Base-by-base conservation (phyloP, 2,329 filamentous ascomycete genomes). In the Amauroascus verrucosus region DNA sequence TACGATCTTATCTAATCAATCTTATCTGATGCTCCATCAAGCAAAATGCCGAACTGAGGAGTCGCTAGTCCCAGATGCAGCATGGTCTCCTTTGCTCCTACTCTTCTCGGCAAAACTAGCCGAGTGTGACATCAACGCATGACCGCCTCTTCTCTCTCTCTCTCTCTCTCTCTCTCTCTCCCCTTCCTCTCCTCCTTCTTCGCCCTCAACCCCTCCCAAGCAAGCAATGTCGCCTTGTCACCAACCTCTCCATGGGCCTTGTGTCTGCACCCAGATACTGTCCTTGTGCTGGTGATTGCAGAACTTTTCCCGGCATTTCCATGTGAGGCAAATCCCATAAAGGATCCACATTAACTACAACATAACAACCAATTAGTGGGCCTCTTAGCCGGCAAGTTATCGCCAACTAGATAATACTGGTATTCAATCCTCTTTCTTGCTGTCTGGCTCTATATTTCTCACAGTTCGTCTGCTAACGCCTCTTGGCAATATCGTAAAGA, bases 1-100 rank as follows among this genome's bases (percentile, higher is more conserved):
- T 16, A 40, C 16, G n/a, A 50, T 41, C 48, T 50, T 50, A 50
- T 50, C 48, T 30, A 37, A 50, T 50, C 37, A 6, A 50, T 50
- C 48, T 50, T 50, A 50, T 50, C 48, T 50, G 48, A 50, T 50
- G n/a, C 26, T 5, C 9, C 18, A 35, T 18, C 9, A 26, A 6
- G 4, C 41, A 30, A 26, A 30, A 13, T 30, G n/a, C 22, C 11
- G 37, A 40, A n/a, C n/a, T n/a, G n/a, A n/a, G n/a, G n/a, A n/a
- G n/a, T n/a, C n/a, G n/a, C n/a, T n/a, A n/a, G n/a, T n/a, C n/a
- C n/a, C n/a, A n/a, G n/a, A n/a, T n/a, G n/a, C n/a, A n/a, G n/a
- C n/a, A n/a, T n/a, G 14, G 8, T 13, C 33, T 4, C 8, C 9
- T n/a, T 11, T 24, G 18, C 43, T 46, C 43, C 26, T 49, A 11